Evolutionary conservation across 495 filamentous ascomycete genomes (phyloP), one percentile per base, ranked within the genome.

Genomic region (Bathelium albidoporum): DNA sequence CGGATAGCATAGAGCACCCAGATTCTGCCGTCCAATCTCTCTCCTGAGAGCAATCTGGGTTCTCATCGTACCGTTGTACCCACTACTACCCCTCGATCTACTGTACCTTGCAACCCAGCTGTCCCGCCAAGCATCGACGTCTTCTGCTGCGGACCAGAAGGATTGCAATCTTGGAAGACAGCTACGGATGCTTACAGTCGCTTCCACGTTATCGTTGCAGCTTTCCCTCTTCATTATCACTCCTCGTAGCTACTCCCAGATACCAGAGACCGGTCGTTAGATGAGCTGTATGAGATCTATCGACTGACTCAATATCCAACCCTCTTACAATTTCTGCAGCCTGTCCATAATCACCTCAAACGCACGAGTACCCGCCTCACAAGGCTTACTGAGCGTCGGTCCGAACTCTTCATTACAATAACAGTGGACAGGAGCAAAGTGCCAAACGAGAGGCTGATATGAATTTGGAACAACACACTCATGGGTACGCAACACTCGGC

Each of bases 401-500:
- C 9, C 12, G 18, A 49, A 18, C 18, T 22, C 20, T 20, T 20
- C 18, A n/a, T 16, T 5, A 5, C 18, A 12, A 49, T 49, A 5
- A 20, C 49, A 10, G 24, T 10, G 49, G 49, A 11, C 49, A 26
- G 9, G 10, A 29, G 9, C 12, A 9, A 29, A 29, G 49, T 28
- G 29, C 9, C 11, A 24, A 29, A 29, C 22, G 22, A 20, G 2
- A 55, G 11, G 3, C 59, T 70, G 70, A 64, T 67, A 72, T 72
- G 70, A 72, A 69, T 70, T 41, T 69, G 68, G 70, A 72, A 60
- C 70, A 72, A 62, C 66, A 70, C 22, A 68, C 68, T 66, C 70
- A 69, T 69, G 70, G 70, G 70, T 72, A 72, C 64, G 70, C 45
- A 26, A 28, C 20, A 10, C 22, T 5, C 26, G 34, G 29, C 28